Evolutionary conservation across 768 basidiomycete genomes (phyloP).

Genomic region (Suillus hirtellus): DNA sequence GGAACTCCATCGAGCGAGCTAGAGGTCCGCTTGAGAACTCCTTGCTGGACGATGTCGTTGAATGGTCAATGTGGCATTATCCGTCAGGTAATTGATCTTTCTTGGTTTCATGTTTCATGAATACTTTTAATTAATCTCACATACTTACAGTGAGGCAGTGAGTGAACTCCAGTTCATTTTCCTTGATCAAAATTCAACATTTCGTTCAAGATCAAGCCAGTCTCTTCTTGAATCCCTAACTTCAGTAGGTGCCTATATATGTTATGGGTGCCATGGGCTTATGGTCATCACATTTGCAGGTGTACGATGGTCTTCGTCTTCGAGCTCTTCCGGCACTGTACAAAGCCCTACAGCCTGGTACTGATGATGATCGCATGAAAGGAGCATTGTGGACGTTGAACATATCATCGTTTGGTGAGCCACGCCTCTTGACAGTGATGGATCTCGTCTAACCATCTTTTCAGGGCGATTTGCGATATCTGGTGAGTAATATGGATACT

Average conservation of each 20-base stretch:
- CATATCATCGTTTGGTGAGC: conserved; percentile 56
- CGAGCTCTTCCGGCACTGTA: conserved; percentile 64
- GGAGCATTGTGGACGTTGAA: conserved; percentile 83
- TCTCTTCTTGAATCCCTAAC: conserved; percentile 34
- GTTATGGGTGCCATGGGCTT: background rate
- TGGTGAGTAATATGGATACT: conserved; percentile 29
- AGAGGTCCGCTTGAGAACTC: conserved; percentile 59
- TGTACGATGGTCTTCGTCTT: conserved; percentile 67
- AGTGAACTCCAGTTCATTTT: conserved; percentile 13
- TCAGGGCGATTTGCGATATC: conserved; percentile 44
- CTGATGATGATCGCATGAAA: conserved; percentile 90
- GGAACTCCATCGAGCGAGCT: conserved; percentile 73
- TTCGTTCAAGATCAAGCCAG: conserved; percentile 37
- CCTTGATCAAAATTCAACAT: conserved; percentile 6
- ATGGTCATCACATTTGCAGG: conserved; percentile 34
- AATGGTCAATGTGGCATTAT: conserved; percentile 82
- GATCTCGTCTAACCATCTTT: conserved; percentile 11
- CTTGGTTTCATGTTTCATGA: background rate
- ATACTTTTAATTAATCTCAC: conserved; percentile 1
- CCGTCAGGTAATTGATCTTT: conserved; percentile 40
- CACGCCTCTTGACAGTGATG: background rate
- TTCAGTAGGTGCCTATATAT: conserved; percentile 7
- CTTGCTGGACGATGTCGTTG: conserved; percentile 68
- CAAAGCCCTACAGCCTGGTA: conserved; percentile 59
- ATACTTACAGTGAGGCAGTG: conserved; percentile 30